Base-by-base conservation (phyloP, 257 asterid genomes). In the Solanum ahanhuiri region DNA sequence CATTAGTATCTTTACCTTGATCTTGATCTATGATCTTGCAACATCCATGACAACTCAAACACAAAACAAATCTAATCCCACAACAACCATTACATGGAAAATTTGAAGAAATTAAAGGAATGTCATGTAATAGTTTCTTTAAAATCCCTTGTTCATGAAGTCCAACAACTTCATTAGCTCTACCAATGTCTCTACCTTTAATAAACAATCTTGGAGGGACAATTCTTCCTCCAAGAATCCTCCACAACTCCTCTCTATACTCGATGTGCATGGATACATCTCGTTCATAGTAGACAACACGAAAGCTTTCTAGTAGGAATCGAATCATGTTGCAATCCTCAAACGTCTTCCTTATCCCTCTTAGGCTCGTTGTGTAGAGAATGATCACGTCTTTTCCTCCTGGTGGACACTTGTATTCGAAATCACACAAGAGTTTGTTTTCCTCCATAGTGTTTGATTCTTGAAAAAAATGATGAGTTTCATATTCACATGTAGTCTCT, bases 171-270 rank as follows among this genome's bases (percentile, higher is more conserved):
- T 92, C 96, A 33, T 95, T 96, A 1, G 97, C 98, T 20, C 99
- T 97, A 37, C 99, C 99, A 4, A 96, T 89, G 87, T 88, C 87
- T 63, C 89, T 89, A 1, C 98, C 98, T 39, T 89, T 85, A 58
- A 95, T 87, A 86, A 95, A 96, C 12, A 96, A 89, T 92, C 92
- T 92, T n/a, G 99, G 99, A 4, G 98, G 96, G 3, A 95, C 93
- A 6, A 90, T 91, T 43, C 90, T 90, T 3, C 92, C 83, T 1
- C 94, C 96, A 18, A 93, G 85, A 31, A 88, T 73, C 11, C 60
- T 39, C 98, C 97, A 92, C 2, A 96, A 92, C 89, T 96, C 98
- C 1, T 95, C 95, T 71, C 97, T 89, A 89, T 95, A 96, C 60
- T 92, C 94, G 76, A 91, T 45, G 84, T 96, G 94, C 92, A 95